Evolutionary conservation across 495 filamentous ascomycete genomes (phyloP), one percentile per base, ranked within the genome.

Genomic region (Chaetomium tenue): DNA sequence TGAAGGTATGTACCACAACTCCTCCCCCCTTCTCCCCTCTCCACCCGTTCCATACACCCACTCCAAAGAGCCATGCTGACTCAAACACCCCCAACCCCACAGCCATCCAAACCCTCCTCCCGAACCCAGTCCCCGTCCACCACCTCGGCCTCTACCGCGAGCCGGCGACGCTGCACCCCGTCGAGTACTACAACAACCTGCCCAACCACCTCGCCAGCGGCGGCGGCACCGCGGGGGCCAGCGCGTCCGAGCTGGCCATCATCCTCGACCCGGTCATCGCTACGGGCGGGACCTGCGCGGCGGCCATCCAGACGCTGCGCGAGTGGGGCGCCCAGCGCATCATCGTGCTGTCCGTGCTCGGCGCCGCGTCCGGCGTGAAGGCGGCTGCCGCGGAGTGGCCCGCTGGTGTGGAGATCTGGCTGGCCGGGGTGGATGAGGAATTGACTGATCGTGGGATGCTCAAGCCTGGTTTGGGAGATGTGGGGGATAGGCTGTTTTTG

Each of bases 101-200:
- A 91, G 93, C 93, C 3, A 76, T 97, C 33, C 87, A 91, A 79
- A 86, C 86, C 64, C 81, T 98, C 70, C 90, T 98, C 62, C 93
- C 93, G 4, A 73, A 75, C 57, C 82, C 92, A 3, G 89, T 91
- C 40, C 88, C 93, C 18, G 85, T 98, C 67, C 91, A 98, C 78
- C 93, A 98, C 75, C 87, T 98, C 25, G 93, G 93, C 51, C 87
- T 98, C 65, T 98, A 90, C 79, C 89, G 93, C 70, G 93, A 97
- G 71, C 89, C 88, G 37, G 83, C 85, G 64, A 90, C 89, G 42
- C 87, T 97, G 30, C 84, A 89, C 58, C 92, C 93, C 0, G 93
- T 98, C 54, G 93, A 98, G 79, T 98, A 98, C 83, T 98, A 98
- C 82, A 98, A 91, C 79, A 98, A 98, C 77, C 89, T 98, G 22